Conservation (phyloP, 345 rosid genomes). For the Jatropha curcas region DNA sequence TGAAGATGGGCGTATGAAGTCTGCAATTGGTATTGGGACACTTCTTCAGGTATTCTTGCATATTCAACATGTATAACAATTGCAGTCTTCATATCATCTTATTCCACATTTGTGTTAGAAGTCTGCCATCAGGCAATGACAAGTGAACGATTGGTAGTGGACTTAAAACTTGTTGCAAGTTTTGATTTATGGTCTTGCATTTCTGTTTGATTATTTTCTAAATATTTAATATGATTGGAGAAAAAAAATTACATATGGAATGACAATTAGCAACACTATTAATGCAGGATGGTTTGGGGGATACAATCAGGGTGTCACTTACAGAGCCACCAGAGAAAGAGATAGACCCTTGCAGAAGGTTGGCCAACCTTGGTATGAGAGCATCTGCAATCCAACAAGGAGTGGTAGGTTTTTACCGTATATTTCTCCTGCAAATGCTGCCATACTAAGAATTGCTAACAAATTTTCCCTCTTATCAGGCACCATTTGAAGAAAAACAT, state of each 20-base stretch:
- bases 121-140: slow-evolving; percentile 4
- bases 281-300: slow-evolving; percentile 95
- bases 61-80: neutral
- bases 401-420: slow-evolving; percentile 60
- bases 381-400: slow-evolving; percentile 86
- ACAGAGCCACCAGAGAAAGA: slow-evolving; percentile 96
- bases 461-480: slow-evolving; percentile 40
- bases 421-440: slow-evolving; percentile 8
- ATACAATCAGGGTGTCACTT: slow-evolving; percentile 94
- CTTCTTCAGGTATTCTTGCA: slow-evolving; percentile 73
- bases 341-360: slow-evolving; percentile 90
- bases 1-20: slow-evolving; percentile 98
- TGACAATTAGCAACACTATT: slow-evolving; percentile 12
- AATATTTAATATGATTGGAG: neutral
- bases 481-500: slow-evolving; percentile 96
- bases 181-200: neutral
- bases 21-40: slow-evolving; percentile 97
- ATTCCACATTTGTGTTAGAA: neutral
- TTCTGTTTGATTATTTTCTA: slow-evolving; percentile 7
- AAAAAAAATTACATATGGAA: neutral
- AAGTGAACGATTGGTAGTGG: neutral
- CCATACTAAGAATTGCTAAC: slow-evolving; percentile 12
- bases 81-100: slow-evolving; percentile 4
- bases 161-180: slow-evolving; percentile 3
- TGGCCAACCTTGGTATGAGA: slow-evolving; percentile 87